Base-by-base conservation (phyloP, 2,329 filamentous ascomycete genomes). In the Phialocephala sp. region DNA sequence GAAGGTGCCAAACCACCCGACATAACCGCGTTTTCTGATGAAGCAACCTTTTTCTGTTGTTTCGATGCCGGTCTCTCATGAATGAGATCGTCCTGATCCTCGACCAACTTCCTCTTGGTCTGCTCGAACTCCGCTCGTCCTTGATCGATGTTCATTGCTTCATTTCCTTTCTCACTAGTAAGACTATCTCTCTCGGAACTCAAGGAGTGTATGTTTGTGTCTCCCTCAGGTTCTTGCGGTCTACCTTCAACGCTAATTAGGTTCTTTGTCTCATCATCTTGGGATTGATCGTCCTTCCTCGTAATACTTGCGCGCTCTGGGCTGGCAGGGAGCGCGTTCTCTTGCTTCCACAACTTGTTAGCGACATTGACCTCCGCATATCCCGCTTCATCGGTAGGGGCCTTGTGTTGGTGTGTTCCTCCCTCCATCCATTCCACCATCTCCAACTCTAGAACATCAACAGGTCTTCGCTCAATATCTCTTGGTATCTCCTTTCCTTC, bases 401-500 rank as follows among this genome's bases (percentile, higher is more conserved):
- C 96, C 43, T 87, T 83, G 79, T 90, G 92, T 56, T 87, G 82
- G 80, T 98, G 94, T 58, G 87, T 87, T 1, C 93, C 94, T 1
- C 91, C 91, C 72, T 94, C 91, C 76, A 87, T 88, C 82, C 92
- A 99, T 76, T 97, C 92, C 8, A 96, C 75, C 65, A 98, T 78
- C 76, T 96, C 91, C 71, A 97, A 78, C 43, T 93, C 86, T 56
- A 85, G 79, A 0, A 97, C 92, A 60, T 92, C 88, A 45, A 98
- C 92, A 1, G 91, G 86, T 64, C 94, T 83, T 62, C 91, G 87
- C 76, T 93, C 84, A 66, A 99, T 95, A 77, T 97, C 91, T 63
- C 90, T 84, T 0, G 95, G 95, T 18, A 97, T 89, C 41, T 92
- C 87, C 75, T 91, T 93, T 18, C 95, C 95, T 77, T 94, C 92